Conservation (phyloP, 2,329 filamentous ascomycete species). For the Lasiodiplodia hormozganensis region DNA sequence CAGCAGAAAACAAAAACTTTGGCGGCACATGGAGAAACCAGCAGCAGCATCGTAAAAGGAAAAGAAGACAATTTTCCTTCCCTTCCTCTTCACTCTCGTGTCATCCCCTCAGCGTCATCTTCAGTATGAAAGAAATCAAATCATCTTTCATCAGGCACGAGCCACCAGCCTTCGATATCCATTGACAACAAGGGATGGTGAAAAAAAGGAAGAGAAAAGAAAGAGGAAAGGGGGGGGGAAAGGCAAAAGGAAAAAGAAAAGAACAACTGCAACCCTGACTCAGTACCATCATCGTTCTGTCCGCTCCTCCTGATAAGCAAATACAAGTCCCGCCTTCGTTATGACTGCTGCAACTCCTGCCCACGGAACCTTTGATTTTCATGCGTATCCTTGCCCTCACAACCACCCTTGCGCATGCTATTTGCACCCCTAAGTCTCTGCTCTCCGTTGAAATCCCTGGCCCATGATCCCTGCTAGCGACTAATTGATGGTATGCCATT, state of each 20-base stretch:
- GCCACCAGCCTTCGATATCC: neutral
- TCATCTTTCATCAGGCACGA: neutral
- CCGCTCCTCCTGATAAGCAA: conserved; percentile 3
- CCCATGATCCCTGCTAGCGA: neutral
- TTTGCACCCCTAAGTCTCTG: neutral
- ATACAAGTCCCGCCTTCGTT: conserved; percentile 5
- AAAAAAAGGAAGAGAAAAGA: neutral
- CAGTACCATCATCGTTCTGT: neutral
- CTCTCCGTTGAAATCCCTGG: neutral
- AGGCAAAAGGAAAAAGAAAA: conserved; percentile 1
- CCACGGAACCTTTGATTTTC: neutral
- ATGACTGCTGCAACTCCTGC: neutral
- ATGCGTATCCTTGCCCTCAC: neutral
- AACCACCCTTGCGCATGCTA: neutral
- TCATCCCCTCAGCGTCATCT: neutral
- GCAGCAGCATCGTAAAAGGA: neutral
- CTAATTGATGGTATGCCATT: neutral
- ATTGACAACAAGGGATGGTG: neutral
- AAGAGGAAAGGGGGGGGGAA: neutral
- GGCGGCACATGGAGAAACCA: neutral
- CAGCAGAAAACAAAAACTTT: neutral
- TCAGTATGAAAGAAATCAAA: neutral
- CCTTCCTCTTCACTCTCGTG: neutral
- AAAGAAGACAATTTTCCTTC: neutral
- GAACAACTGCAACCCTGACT: neutral